Evolutionary conservation across 2,329 filamentous ascomycete species (phyloP), one percentile per base, ranked within the genome.

Genomic region (Clonostachys rhizophaga): DNA sequence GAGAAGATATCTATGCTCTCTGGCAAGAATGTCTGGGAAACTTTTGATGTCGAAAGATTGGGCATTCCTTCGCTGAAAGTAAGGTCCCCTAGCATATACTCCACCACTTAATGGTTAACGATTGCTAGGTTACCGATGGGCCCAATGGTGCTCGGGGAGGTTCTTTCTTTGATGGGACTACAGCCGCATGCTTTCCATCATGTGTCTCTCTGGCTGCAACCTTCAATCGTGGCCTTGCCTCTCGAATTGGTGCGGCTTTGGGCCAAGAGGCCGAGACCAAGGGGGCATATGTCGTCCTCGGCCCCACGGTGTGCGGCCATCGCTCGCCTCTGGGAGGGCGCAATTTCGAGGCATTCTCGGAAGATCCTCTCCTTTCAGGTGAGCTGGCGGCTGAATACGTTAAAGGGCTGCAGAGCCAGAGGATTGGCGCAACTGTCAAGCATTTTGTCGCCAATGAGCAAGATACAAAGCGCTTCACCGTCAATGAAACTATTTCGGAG

Each of bases 331-430:
- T 94, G 0, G 89, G 89, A 16, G 89, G 89, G n/a, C 78, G 89
- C 50, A 91, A 91, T 52, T 94, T 94, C 55, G 89, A 94, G 65
- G 91, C 88, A 0, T 94, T 90, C 62, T 90, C 87, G 0, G 89
- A 94, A 62, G 89, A 94, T 55, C 88, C 89, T 1, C 77, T 85
- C 11, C 74, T 94, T 6, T 88, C 87, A 0, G 87, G 87, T 34
- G 86, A 84, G 51, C 69, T 91, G 50, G 85, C 86, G 13, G 80
- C 84, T 1, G 78, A 86, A 49, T 88, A 88, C 51, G 84, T 89
- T 58, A 82, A 79, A 43, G 87, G 86, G 8, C 70, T 88, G 47
- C 89, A 76, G 48, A 63, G 64, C 13, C 57, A 59, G 5, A 69
- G 68, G 5, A 64, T 75, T 4, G 63, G 63, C 0, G 70, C 71